Evolutionary conservation across 257 asterid genomes (phyloP).

Genomic region (Penstemon eatonii): DNA sequence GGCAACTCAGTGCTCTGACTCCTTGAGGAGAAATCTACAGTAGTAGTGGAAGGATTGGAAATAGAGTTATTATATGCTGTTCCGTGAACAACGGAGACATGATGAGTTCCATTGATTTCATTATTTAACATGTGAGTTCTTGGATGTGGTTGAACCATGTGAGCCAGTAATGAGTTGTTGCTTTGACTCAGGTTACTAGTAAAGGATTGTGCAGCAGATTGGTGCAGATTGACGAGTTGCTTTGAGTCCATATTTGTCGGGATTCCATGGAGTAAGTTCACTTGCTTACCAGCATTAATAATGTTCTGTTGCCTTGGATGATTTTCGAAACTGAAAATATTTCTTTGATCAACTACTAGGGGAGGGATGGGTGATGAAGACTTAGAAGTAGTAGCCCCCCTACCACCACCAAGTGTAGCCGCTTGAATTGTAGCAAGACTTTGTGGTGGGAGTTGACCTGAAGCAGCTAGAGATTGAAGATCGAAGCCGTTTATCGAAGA

Average conservation of each 20-base stretch:
- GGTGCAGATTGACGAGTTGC: slow-evolving; percentile 74
- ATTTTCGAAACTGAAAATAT: slow-evolving; percentile 65
- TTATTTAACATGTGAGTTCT: slow-evolving; percentile 41
- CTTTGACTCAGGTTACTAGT: slow-evolving; percentile 15
- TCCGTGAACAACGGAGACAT: slow-evolving; percentile 28
- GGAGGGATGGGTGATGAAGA: slow-evolving; percentile 39
- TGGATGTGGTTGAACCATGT: slow-evolving; percentile 53
- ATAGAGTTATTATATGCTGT: slow-evolving; percentile 29
- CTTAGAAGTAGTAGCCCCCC: slow-evolving; percentile 32
- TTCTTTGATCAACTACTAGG: slow-evolving; percentile 63
- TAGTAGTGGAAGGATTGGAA: slow-evolving; percentile 43
- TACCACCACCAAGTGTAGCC: slow-evolving; percentile 53
- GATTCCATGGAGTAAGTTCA: slow-evolving; percentile 79
- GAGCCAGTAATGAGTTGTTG: slow-evolving; percentile 37
- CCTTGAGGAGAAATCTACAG: slow-evolving; percentile 53
- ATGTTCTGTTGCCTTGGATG: slow-evolving; percentile 46
- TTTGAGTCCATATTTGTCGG: slow-evolving; percentile 86
- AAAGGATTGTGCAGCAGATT: slow-evolving; percentile 46
- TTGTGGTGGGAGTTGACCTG: slow-evolving; percentile 70
- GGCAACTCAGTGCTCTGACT: slow-evolving; percentile 37
- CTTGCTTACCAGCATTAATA: slow-evolving; percentile 47
- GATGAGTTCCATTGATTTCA: slow-evolving; percentile 42
- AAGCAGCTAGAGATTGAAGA: slow-evolving; percentile 72
- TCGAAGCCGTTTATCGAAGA: slow-evolving; percentile 48
- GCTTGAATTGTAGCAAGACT: slow-evolving; percentile 87